Conservation (phyloP, 257 asterid genomes). For the Solanum dulcamara region DNA sequence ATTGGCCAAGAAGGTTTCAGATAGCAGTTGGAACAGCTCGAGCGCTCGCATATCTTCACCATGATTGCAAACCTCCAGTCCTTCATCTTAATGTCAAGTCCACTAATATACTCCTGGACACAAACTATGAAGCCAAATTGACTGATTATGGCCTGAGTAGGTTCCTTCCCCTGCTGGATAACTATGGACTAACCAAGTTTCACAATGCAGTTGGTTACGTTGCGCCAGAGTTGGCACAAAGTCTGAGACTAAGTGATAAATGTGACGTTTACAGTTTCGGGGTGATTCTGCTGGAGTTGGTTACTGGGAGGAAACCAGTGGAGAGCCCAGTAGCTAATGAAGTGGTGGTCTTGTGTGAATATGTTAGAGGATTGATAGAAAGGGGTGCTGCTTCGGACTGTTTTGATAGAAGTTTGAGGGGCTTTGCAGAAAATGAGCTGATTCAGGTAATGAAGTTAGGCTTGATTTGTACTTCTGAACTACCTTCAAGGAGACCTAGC, state of each 20-base stretch:
- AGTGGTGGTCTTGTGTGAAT: conserved; percentile 67
- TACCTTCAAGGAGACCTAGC: conserved; percentile 67
- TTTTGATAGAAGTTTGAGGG: conserved; percentile 63
- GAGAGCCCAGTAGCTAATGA: conserved; percentile 48
- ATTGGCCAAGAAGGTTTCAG: conserved; percentile 69
- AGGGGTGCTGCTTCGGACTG: conserved; percentile 50
- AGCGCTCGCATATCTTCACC: conserved; percentile 79
- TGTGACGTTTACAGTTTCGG: conserved; percentile 85
- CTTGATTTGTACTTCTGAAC: conserved; percentile 60
- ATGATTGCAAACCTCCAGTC: conserved; percentile 80
- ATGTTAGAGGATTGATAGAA: conserved; percentile 59
- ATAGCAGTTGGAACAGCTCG: conserved; percentile 75
- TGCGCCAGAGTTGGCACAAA: conserved; percentile 87
- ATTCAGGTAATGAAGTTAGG: conserved; percentile 89
- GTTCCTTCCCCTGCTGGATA: conserved; percentile 52
- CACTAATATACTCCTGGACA: conserved; percentile 57
- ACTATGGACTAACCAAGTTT: conserved; percentile 37
- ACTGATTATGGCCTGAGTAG: conserved; percentile 72
- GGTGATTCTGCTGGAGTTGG: conserved; percentile 66
- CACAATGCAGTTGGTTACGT: conserved; percentile 87
- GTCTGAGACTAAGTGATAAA: conserved; percentile 54
- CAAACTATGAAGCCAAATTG: conserved; percentile 39
- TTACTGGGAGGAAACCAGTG: conserved; percentile 82
- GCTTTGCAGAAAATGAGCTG: conserved; percentile 59
- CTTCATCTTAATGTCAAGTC: conserved; percentile 87